Conservation (phyloP, 768 basidiomycete species). For the Boletus bicolor region DNA sequence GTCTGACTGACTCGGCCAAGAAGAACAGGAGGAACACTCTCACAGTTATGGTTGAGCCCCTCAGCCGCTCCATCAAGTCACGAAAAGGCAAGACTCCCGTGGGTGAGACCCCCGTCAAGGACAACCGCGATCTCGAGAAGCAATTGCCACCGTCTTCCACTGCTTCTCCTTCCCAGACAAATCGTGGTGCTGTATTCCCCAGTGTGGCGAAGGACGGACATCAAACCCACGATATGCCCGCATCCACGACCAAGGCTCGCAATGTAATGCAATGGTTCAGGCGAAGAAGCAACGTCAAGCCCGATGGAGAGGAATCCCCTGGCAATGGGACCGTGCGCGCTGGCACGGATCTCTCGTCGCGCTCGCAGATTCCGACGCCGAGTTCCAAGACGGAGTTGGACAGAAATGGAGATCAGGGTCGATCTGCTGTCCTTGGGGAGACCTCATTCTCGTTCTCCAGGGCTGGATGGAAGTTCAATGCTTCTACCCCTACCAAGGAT, state of each 20-base stretch:
- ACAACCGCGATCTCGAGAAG: conserved; percentile 38
- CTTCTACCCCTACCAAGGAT: conserved; percentile 38
- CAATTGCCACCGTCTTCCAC: conserved; percentile 31
- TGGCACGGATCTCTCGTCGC: conserved; percentile 26
- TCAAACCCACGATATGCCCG: conserved; percentile 45
- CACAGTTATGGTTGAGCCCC: conserved; percentile 81
- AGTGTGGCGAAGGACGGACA: conserved; percentile 27
- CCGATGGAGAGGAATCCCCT: conserved; percentile 24
- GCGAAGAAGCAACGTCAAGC: conserved; percentile 54
- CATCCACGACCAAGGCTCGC: conserved; percentile 83
- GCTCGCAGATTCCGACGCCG: conserved; percentile 31
- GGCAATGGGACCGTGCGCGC: conserved; percentile 12
- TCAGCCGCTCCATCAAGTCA: conserved; percentile 47
- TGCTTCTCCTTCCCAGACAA: conserved; percentile 28
- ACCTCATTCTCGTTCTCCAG: conserved; percentile 39
- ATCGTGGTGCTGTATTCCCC: conserved; percentile 25
- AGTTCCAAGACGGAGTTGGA: conserved; percentile 24
- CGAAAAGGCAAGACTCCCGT: conserved; percentile 35
- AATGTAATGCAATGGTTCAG: conserved; percentile 99
- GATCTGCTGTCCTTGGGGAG: conserved; percentile 24
- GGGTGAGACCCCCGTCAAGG: conserved; percentile 41
- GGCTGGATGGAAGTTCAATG: conserved; percentile 31
- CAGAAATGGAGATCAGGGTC: conserved; percentile 18
- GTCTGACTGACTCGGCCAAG: conserved; percentile 40
- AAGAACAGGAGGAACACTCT: conserved; percentile 77